phyloP scores from a whole-genome alignment of 768 basidiomycete species.

The Boletus reticuloceps region DNA sequence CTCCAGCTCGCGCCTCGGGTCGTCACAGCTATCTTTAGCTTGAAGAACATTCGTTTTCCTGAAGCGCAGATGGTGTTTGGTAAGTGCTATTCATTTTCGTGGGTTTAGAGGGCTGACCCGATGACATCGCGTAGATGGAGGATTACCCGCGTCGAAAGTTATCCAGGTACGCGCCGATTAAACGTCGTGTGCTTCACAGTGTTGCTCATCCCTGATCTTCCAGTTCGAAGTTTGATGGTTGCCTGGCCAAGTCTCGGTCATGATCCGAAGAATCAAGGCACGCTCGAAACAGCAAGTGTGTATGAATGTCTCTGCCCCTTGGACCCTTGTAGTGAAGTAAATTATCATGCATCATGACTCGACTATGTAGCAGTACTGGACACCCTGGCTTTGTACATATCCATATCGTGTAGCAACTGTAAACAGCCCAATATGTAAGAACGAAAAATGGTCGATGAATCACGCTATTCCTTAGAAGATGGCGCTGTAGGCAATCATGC shows the following conservation, averaged over 20 bases:
- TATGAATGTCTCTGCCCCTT: background rate
- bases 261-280: background rate
- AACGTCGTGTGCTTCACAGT: background rate
- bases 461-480: background rate
- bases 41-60: conserved; percentile 34
- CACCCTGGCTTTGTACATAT: too few relatives aligned
- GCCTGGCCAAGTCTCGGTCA: conserved; percentile 11
- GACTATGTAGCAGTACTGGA: too few relatives aligned
- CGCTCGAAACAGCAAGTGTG: background rate
- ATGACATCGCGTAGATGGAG: conserved; percentile 5
- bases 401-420: too few relatives aligned
- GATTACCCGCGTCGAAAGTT: conserved; percentile 15
- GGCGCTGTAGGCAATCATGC: conserved; percentile 1
- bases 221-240: conserved; percentile 19
- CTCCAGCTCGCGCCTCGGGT: conserved; percentile 43
- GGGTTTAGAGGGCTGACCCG: background rate
- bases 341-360: background rate
- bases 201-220: background rate
- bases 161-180: conserved; percentile 15
- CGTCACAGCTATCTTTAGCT: conserved; percentile 43
- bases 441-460: too few relatives aligned
- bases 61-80: conserved; percentile 6
- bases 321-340: background rate
- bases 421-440: too few relatives aligned
- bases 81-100: background rate